These are phyloP conservation scores for Apophysomyces elegans DNA, from an alignment of 371 early-diverging fungal genomes.

Conservation along the genomic window DNA sequence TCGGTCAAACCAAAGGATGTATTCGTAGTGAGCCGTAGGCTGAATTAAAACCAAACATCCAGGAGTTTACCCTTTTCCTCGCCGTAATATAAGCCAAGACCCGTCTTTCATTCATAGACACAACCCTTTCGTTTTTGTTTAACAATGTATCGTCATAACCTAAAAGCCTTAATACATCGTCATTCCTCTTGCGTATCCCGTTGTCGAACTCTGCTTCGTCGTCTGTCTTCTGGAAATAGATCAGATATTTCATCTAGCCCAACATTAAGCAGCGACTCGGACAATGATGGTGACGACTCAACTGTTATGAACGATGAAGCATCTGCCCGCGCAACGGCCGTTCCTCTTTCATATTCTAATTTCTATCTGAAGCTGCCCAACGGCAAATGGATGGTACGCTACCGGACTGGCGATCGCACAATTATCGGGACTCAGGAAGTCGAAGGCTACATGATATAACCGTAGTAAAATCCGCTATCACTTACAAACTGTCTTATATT, in stretches of 20 bases:
- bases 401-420: slow-evolving; percentile 33
- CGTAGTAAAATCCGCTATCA: too few relatives aligned
- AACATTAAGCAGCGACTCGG: not conserved
- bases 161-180: not conserved
- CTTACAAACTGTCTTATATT: too few relatives aligned
- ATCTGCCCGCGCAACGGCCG: not conserved
- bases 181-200: slow-evolving; percentile 49
- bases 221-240: slow-evolving; percentile 38
- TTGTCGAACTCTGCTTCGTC: slow-evolving; percentile 62
- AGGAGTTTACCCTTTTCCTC: not conserved
- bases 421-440: slow-evolving; percentile 34
- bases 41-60: slow-evolving; percentile 10
- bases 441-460: slow-evolving; percentile 27
- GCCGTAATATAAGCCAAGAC: not conserved
- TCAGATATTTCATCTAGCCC: not conserved
- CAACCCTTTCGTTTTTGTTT: too few relatives aligned
- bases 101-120: too few relatives aligned
- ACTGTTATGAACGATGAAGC: not conserved
- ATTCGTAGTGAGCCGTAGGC: not conserved
- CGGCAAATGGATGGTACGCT: slow-evolving; percentile 35
- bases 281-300: not conserved
- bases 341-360: slow-evolving; percentile 26
- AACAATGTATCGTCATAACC: not conserved
- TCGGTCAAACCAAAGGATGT: not conserved
- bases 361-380: slow-evolving; percentile 37